phyloP scores from a whole-genome alignment of 225 moss, liverwort and hornwort species.

The Antitrichia curtipendula region DNA sequence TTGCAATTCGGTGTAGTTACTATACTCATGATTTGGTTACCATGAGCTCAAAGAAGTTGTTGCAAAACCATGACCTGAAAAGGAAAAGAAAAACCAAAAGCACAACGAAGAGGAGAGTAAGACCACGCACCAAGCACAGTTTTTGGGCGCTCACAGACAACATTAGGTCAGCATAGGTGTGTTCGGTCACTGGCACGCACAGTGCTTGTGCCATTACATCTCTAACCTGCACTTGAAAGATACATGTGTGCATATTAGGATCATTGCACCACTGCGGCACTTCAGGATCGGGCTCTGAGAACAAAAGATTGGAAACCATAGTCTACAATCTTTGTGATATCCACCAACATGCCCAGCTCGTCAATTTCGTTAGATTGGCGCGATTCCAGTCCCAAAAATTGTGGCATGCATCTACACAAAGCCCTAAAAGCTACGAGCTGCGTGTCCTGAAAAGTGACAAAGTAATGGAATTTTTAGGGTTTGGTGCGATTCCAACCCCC shows the following conservation, averaged over 20 bases:
- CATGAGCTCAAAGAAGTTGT: neutral
- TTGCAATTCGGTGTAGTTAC: neutral
- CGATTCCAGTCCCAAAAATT: neutral
- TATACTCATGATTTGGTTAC: neutral
- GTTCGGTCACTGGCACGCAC: slow-evolving; percentile 88
- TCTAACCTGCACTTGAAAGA: slow-evolving; percentile 42
- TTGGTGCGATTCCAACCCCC: too few species aligned
- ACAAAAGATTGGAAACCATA: neutral
- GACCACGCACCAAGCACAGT: slow-evolving; percentile 45
- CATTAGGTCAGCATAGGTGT: slow-evolving; percentile 74
- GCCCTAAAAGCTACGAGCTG: neutral
- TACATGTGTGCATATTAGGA: neutral
- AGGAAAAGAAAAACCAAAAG: neutral
- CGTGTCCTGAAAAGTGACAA: neutral
- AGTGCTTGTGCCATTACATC: slow-evolving; percentile 62
- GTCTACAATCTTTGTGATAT: neutral
- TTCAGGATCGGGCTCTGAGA: neutral
- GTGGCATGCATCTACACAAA: neutral
- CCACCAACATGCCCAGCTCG: neutral
- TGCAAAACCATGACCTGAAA: neutral
- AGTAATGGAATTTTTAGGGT: neutral
- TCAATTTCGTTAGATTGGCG: neutral
- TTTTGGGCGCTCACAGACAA: slow-evolving; percentile 61
- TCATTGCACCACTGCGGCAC: neutral
- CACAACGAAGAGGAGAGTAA: neutral